phyloP scores from a whole-genome alignment of 495 filamentous ascomycete genomes.

The Hypoxylon intermedium region DNA sequence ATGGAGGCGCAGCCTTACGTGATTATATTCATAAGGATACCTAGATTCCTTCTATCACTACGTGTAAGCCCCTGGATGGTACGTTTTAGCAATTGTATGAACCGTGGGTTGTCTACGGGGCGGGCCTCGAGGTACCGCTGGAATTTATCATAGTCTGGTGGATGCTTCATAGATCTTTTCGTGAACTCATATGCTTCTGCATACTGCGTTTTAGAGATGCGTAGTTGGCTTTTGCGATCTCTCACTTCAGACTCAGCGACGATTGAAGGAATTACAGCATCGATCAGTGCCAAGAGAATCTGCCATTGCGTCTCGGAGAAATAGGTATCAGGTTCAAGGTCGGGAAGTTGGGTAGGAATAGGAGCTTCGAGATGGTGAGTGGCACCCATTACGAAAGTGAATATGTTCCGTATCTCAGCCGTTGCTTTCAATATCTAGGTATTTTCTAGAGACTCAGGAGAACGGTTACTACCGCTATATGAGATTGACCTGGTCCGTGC shows the following conservation, averaged over 20 bases:
- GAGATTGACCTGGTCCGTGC: too few species aligned
- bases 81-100: slow-evolving; percentile 34
- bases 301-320: slow-evolving; percentile 47
- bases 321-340: slow-evolving; percentile 37
- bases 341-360: slow-evolving; percentile 39
- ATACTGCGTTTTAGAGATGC: slow-evolving; percentile 37
- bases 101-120: slow-evolving; percentile 40
- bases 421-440: too few species aligned
- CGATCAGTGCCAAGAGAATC: slow-evolving; percentile 43
- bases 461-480: too few species aligned
- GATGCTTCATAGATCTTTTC: slow-evolving; percentile 29
- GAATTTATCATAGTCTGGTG: slow-evolving; percentile 42
- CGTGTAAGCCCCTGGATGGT: slow-evolving; percentile 37
- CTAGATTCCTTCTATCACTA: slow-evolving; percentile 38
- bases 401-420: background rate
- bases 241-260: slow-evolving; percentile 33
- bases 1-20: slow-evolving; percentile 31
- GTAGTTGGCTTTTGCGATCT: slow-evolving; percentile 37
- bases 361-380: slow-evolving; percentile 33
- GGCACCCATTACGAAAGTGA: slow-evolving; percentile 20
- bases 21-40: slow-evolving; percentile 40
- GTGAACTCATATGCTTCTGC: slow-evolving; percentile 31
- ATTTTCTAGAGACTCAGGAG: too few species aligned
- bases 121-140: slow-evolving; percentile 47
- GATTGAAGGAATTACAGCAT: slow-evolving; percentile 47